Percentiles rank a stretch among this genome's conserved stretches.
Conservation (phyloP, 345 rosid genomes). For the Atalantia buxifolia region DNA sequence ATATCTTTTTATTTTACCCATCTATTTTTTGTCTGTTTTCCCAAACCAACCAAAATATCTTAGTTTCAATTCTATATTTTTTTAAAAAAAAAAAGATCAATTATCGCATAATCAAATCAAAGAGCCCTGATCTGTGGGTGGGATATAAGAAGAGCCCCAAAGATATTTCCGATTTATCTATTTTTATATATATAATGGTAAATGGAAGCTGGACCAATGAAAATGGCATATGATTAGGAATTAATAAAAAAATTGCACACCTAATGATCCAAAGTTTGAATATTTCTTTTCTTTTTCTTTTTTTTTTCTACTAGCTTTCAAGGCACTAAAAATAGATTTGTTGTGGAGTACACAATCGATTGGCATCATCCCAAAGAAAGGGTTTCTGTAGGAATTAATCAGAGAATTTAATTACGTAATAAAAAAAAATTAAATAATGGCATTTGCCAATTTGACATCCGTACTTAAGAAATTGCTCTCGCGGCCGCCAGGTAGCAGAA, state of each 20-base stretch:
- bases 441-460: too few relatives aligned
- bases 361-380: conserved; percentile 2
- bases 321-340: conserved; percentile 2
- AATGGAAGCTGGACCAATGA: neutral
- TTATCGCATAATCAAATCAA: neutral
- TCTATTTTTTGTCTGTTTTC: neutral
- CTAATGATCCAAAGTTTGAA: neutral
- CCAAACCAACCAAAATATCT: too few relatives aligned
- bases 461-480: too few relatives aligned
- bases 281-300: neutral
- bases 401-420: neutral
- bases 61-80: too few relatives aligned
- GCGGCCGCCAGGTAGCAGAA: neutral
- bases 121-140: neutral
- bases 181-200: too few relatives aligned
- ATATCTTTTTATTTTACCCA: neutral
- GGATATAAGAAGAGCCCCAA: neutral
- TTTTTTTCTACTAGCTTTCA: neutral
- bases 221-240: neutral
- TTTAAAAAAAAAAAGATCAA: too few relatives aligned
- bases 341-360: conserved; percentile 5
- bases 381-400: neutral
- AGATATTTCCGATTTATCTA: too few relatives aligned
- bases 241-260: neutral
- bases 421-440: neutral